These are phyloP conservation scores for Crucibulum laeve DNA, from an alignment of 768 basidiomycete genomes.

Conservation along the genomic window DNA sequence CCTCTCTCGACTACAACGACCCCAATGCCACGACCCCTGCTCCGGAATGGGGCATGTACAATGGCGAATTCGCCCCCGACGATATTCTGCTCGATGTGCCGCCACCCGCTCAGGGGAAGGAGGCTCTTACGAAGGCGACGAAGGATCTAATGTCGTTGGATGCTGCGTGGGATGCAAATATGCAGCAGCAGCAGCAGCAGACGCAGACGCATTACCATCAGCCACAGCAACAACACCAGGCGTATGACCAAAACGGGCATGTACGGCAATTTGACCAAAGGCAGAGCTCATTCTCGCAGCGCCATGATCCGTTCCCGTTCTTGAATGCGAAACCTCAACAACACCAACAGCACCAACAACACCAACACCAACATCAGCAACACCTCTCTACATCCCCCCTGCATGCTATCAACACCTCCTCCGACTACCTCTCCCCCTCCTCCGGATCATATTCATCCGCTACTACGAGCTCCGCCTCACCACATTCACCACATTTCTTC, in stretches of 20 bases:
- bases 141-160: conserved; percentile 82
- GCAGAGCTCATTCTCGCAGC: conserved; percentile 12
- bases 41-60: conserved; percentile 45
- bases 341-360: conserved; percentile 11
- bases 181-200: conserved; percentile 9
- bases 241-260: conserved; percentile 1
- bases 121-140: conserved; percentile 72
- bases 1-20: conserved; percentile 44
- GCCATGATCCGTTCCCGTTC: conserved; percentile 21
- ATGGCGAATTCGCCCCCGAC: conserved; percentile 22
- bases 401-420: conserved; percentile 5
- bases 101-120: conserved; percentile 42
- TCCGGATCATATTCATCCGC: background rate
- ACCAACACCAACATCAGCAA: conserved; percentile 2
- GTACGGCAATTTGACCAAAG: conserved; percentile 7
- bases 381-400: background rate
- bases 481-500: too few relatives aligned
- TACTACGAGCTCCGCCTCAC: too few relatives aligned
- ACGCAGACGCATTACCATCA: background rate
- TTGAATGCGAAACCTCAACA: conserved; percentile 13
- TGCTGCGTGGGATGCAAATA: conserved; percentile 18
- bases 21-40: conserved; percentile 24
- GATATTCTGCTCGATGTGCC: conserved; percentile 37
- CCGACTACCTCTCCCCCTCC: conserved; percentile 1
- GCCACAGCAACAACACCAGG: conserved; percentile 7